Base-by-base conservation (phyloP, 1,139 yeast genomes). In the Yamadazyma oceani region DNA sequence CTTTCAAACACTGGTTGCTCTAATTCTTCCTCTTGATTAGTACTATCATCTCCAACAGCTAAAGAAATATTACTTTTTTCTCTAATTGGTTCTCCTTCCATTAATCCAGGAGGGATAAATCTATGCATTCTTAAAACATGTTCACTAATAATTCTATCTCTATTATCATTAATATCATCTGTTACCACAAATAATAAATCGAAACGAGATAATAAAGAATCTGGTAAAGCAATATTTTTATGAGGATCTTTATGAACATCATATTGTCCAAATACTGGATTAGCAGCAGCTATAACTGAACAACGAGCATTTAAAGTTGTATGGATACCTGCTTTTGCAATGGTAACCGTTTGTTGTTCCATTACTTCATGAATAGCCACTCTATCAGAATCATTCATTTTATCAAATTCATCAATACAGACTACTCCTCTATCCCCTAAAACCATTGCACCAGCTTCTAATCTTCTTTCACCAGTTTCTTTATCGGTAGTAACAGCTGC, bases 361-460 rank as follows among this genome's bases (percentile, higher is more conserved):
- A 92, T 94, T 36, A 92, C 98, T 75, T 92, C 99, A 65, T 92
- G 99, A 55, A 92, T 92, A 1, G 98, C 97, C 37, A 92, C 98
- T 61, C 98, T 78, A 66, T 92, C 99, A 22, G 82, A 78, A 60
- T 94, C 98, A 44, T 88, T 83, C 99, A 92, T 92, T 62, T 92
- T 92, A 67, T 92, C 98, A 57, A 92, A 92, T 69, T 92, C 98
- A 73, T 92, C 98, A 57, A 92, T 94, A 76, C 98, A 92, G 31
- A 92, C 97, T 44, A 94, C 76, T 48, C 99, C 99, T 50, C 97
- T 74, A 63, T 92, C 98, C 9, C 97, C 99, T 46, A 94, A 70
- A 32, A 92, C 98, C 98, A 92, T 92, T 3, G 99, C 99, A 73
- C 99, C 99, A 0, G 98, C 99, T 64, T 94, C 98, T 48, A 92